phyloP scores from a whole-genome alignment of 2,329 filamentous ascomycete genomes.

The Neonectria punicea region DNA sequence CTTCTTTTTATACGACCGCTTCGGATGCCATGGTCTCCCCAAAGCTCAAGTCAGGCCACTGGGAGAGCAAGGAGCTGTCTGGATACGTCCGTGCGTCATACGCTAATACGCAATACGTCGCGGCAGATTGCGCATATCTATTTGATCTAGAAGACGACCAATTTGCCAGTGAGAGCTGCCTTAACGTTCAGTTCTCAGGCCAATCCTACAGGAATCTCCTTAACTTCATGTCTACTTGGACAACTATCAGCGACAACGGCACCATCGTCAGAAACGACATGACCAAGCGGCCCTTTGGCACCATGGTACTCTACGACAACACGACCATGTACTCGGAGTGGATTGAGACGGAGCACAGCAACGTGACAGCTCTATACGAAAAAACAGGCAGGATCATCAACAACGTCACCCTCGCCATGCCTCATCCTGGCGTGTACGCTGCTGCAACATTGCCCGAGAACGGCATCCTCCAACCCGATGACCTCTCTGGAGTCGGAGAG shows the following conservation, averaged over 20 bases:
- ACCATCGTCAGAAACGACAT: slow-evolving; percentile 55
- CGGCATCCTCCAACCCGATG: slow-evolving; percentile 74
- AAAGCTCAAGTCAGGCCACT: slow-evolving; percentile 69
- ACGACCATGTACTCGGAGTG: slow-evolving; percentile 76
- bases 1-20: slow-evolving; percentile 80
- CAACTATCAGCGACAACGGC: slow-evolving; percentile 54
- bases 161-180: slow-evolving; percentile 65
- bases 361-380: slow-evolving; percentile 63
- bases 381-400: slow-evolving; percentile 70
- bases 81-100: slow-evolving; percentile 71
- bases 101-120: slow-evolving; percentile 69
- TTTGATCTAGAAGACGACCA: slow-evolving; percentile 57
- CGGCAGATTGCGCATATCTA: slow-evolving; percentile 68
- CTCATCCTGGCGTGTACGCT: slow-evolving; percentile 73
- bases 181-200: slow-evolving; percentile 70
- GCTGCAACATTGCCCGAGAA: slow-evolving; percentile 72
- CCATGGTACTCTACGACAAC: slow-evolving; percentile 75
- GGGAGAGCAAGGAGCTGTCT: slow-evolving; percentile 59
- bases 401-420: slow-evolving; percentile 82
- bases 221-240: slow-evolving; percentile 69
- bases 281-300: slow-evolving; percentile 65
- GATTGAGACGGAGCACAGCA: slow-evolving; percentile 66
- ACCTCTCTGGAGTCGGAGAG: slow-evolving; percentile 72
- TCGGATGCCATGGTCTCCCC: slow-evolving; percentile 80
- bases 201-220: slow-evolving; percentile 77